Evolutionary conservation across 2,329 filamentous ascomycete genomes (phyloP).

Genomic region (Lizonia empirigonia): DNA sequence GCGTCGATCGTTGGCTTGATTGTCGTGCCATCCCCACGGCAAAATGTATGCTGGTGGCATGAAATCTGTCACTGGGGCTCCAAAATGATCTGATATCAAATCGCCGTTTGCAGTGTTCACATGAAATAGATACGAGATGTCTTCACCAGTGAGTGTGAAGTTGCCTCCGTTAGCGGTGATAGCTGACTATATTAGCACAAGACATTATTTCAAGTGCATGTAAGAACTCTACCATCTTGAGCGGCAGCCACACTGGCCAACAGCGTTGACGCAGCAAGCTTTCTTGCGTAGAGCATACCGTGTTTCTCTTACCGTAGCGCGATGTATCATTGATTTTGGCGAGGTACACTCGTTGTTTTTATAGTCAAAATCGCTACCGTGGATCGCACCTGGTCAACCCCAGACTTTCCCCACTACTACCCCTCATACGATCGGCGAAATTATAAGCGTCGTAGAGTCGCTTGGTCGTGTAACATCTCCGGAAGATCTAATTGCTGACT

Average conservation of each 20-base stretch:
- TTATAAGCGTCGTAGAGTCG: not conserved
- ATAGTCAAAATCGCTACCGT: constrained; percentile 3
- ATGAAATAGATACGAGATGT: constrained; percentile 68
- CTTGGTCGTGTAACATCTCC: constrained; percentile 1
- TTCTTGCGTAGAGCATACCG: constrained; percentile 4
- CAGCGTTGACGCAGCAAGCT: not conserved
- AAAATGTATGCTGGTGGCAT: constrained; percentile 51
- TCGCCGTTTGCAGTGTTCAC: constrained; percentile 63
- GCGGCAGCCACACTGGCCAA: constrained; percentile 4
- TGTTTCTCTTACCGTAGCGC: not conserved
- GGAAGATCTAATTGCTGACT: constrained; percentile 9
- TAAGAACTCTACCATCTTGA: constrained; percentile 15
- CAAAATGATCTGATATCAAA: constrained; percentile 66
- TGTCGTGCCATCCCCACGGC: constrained; percentile 60
- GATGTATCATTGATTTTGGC: not conserved
- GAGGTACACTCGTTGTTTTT: constrained; percentile 12
- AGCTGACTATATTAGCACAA: too few species aligned
- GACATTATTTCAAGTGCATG: too few species aligned
- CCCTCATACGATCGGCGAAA: not conserved
- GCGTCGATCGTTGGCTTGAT: constrained; percentile 59
- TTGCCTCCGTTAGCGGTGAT: constrained; percentile 61
- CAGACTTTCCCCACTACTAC: not conserved
- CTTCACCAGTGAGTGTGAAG: constrained; percentile 62
- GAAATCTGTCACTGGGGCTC: constrained; percentile 60
- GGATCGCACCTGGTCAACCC: not conserved